Conservation (phyloP, 495 filamentous ascomycete genomes). For the Xylaria venustula region DNA sequence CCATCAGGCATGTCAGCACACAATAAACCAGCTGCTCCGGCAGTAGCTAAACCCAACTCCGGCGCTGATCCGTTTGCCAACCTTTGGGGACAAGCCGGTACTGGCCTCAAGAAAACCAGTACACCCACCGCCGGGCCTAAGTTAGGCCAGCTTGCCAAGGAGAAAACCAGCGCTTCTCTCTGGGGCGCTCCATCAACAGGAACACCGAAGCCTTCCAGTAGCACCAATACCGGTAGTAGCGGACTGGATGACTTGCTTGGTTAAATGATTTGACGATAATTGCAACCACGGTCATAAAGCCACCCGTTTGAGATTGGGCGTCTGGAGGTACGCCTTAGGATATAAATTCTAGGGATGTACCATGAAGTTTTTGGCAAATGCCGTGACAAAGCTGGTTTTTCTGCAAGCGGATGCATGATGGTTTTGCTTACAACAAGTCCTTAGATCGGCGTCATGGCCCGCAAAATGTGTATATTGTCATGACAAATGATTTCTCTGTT, state of each 20-base stretch:
- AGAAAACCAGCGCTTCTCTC: conserved; percentile 90
- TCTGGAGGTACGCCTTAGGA: not conserved
- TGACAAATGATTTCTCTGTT: not conserved
- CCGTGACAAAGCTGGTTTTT: conserved; percentile 2
- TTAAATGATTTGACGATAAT: conserved; percentile 19
- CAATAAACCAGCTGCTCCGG: conserved; percentile 38
- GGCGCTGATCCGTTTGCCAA: conserved; percentile 84
- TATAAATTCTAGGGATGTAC: not conserved
- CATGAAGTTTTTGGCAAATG: not conserved
- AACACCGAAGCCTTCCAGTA: conserved; percentile 30
- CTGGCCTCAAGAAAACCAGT: conserved; percentile 73
- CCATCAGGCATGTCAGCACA: conserved; percentile 32
- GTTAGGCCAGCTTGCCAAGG: conserved; percentile 89
- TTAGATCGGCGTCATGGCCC: conserved; percentile 23
- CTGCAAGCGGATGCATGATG: conserved; percentile 5
- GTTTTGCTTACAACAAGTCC: conserved; percentile 16
- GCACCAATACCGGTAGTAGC: conserved; percentile 26
- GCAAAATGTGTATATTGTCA: conserved; percentile 13
- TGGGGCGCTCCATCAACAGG: conserved; percentile 70
- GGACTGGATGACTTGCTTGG: conserved; percentile 46
- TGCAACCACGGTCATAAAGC: not conserved
- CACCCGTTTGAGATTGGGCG: not conserved
- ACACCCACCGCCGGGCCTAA: conserved; percentile 63
- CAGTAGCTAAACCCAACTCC: conserved; percentile 50
- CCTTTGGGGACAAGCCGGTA: conserved; percentile 76